Percentiles rank a stretch among this genome's conserved stretches.
Evolutionary conservation across 805 yeast genomes (phyloP).

Genomic region (Candida suzukii): DNA sequence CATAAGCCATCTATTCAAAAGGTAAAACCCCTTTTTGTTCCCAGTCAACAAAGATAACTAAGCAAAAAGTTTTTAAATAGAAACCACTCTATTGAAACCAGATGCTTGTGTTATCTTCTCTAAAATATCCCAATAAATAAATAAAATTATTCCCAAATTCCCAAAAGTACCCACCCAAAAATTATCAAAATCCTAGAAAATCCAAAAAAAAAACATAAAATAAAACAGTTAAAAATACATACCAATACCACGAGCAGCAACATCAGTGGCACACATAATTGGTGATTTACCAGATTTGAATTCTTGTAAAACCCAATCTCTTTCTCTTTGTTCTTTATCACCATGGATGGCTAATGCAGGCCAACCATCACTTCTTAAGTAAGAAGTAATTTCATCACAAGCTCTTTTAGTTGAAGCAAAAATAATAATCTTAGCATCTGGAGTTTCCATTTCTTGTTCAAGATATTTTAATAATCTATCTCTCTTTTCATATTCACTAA

Average conservation of each 20-base stretch:
- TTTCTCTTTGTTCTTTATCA: slow-evolving; percentile 94
- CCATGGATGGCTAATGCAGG: slow-evolving; percentile 99
- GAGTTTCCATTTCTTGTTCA: slow-evolving; percentile 68
- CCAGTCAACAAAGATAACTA: too few species aligned
- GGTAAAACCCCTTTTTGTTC: too few species aligned
- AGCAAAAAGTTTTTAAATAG: too few species aligned
- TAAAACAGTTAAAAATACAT: slow-evolving; percentile 49
- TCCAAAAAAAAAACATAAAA: neutral
- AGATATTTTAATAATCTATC: slow-evolving; percentile 81
- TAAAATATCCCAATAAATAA: too few species aligned
- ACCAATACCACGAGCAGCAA: slow-evolving; percentile 99
- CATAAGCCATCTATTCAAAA: too few species aligned
- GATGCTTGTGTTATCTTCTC: too few species aligned
- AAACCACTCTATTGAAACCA: too few species aligned
- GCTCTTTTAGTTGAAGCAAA: slow-evolving; percentile 97
- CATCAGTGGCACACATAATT: slow-evolving; percentile 98
- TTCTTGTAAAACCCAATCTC: slow-evolving; percentile 97
- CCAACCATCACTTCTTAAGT: slow-evolving; percentile 95
- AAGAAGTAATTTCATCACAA: slow-evolving; percentile 91
- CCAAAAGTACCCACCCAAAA: neutral
- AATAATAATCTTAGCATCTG: slow-evolving; percentile 71
- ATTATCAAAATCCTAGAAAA: neutral
- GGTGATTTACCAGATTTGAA: slow-evolving; percentile 91
- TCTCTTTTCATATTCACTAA: slow-evolving; percentile 88
- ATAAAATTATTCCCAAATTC: neutral